Conservation (phyloP, 345 rosid species). For the Hypericum perforatum region DNA sequence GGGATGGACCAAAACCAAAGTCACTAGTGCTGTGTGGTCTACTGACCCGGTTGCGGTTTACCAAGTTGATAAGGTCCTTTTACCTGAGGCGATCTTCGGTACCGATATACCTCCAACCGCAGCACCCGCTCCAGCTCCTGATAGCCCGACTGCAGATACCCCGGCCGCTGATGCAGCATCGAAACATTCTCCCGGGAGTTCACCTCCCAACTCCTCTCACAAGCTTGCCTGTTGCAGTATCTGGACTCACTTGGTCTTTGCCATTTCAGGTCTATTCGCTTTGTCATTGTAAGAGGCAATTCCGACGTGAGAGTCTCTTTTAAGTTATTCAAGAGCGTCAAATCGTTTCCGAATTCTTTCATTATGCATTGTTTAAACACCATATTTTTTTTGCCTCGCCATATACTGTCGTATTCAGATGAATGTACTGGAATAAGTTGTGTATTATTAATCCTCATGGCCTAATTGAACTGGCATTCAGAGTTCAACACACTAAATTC, state of each 20-base stretch:
- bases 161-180: constrained; percentile 36
- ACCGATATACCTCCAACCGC: constrained; percentile 80
- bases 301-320: background rate
- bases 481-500: no score
- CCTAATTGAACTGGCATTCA: no score
- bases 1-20: constrained; percentile 68
- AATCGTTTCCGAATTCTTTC: no score
- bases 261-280: background rate
- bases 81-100: constrained; percentile 84
- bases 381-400: no score
- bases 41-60: constrained; percentile 76
- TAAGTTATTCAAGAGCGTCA: background rate
- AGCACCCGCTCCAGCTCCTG: constrained; percentile 86
- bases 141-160: constrained; percentile 52
- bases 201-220: constrained; percentile 1
- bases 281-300: background rate
- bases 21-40: constrained; percentile 68
- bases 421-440: no score
- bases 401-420: no score
- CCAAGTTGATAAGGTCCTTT: constrained; percentile 66
- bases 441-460: no score
- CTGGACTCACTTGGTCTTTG: background rate
- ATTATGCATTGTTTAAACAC: no score
- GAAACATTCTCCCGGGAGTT: constrained; percentile 8
- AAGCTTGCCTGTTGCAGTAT: background rate